A percentile compares a stretch with the other conserved stretches of the same genome.
Conservation (phyloP, 2,329 filamentous ascomycete genomes). For the Alternaria viburni region DNA sequence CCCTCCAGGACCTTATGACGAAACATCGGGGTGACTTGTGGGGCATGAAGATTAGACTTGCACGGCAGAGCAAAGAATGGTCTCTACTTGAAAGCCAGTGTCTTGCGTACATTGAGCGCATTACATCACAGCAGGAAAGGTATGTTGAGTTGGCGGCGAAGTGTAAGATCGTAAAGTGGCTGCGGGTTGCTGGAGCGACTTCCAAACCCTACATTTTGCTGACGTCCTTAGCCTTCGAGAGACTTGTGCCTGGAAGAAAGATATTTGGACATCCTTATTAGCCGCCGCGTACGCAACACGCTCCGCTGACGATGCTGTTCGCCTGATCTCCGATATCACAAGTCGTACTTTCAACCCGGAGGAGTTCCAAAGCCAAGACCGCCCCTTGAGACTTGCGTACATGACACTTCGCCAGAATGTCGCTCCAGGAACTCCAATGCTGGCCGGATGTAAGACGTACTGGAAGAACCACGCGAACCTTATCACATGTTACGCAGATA, state of each 20-base stretch:
- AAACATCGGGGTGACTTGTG: conserved; percentile 33
- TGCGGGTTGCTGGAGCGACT: background rate
- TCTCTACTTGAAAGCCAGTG: conserved; percentile 24
- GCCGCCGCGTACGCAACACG: conserved; percentile 15
- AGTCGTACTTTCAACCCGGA: conserved; percentile 17
- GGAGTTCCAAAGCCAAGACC: conserved; percentile 16
- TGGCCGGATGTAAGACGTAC: conserved; percentile 29
- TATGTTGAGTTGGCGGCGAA: background rate
- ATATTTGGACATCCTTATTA: conserved; percentile 27
- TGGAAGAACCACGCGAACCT: conserved; percentile 27
- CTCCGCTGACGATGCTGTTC: conserved; percentile 2
- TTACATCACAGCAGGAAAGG: conserved; percentile 4
- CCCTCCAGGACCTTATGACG: conserved; percentile 23
- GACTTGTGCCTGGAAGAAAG: conserved; percentile 24
- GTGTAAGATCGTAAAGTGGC: background rate
- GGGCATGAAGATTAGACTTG: conserved; percentile 21
- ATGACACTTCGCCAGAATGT: conserved; percentile 19
- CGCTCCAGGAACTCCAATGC: conserved; percentile 4
- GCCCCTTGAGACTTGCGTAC: conserved; percentile 21
- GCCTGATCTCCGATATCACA: conserved; percentile 11
- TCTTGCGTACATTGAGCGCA: conserved; percentile 17
- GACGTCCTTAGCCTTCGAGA: conserved; percentile 8
- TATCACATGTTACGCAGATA: conserved; percentile 37
- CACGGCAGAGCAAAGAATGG: conserved; percentile 20
- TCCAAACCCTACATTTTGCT: background rate